Evolutionary conservation across 148 eudicot genomes (phyloP).

Genomic region (Vaccinium macrocarpon): DNA sequence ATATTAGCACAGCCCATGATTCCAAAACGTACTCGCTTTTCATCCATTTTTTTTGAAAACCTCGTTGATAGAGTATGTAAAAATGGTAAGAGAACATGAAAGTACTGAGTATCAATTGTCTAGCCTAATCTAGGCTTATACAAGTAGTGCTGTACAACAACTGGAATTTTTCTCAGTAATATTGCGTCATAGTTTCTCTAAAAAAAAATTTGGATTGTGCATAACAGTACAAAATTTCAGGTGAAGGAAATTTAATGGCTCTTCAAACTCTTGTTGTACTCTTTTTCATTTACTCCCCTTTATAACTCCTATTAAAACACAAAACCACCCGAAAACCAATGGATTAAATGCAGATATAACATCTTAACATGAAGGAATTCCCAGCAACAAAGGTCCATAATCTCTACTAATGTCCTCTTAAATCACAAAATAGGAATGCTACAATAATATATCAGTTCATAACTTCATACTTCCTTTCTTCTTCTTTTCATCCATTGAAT

Average conservation of each 20-base stretch:
- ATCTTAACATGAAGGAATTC: too few relatives aligned
- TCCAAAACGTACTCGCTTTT: slow-evolving; percentile 34
- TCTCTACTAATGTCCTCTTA: too few relatives aligned
- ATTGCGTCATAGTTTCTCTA: background rate
- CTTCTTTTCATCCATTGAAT: too few relatives aligned
- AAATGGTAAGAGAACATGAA: background rate
- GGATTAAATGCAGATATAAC: background rate
- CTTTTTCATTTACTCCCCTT: background rate
- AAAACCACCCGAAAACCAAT: background rate
- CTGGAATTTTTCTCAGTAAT: background rate
- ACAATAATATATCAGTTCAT: too few relatives aligned
- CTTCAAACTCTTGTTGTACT: background rate
- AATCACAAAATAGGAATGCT: too few relatives aligned
- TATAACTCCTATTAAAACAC: background rate
- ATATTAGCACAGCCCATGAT: slow-evolving; percentile 56
- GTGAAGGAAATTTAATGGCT: background rate
- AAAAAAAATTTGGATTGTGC: background rate
- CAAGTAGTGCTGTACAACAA: background rate
- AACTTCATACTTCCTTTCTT: too few relatives aligned
- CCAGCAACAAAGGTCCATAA: too few relatives aligned
- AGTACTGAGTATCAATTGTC: background rate
- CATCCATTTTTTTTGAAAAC: slow-evolving; percentile 14
- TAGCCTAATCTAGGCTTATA: background rate
- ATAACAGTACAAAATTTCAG: background rate
- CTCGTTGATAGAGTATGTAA: background rate